phyloP scores from a whole-genome alignment of 148 eudicot genomes.

The Linanthus parryae region DNA sequence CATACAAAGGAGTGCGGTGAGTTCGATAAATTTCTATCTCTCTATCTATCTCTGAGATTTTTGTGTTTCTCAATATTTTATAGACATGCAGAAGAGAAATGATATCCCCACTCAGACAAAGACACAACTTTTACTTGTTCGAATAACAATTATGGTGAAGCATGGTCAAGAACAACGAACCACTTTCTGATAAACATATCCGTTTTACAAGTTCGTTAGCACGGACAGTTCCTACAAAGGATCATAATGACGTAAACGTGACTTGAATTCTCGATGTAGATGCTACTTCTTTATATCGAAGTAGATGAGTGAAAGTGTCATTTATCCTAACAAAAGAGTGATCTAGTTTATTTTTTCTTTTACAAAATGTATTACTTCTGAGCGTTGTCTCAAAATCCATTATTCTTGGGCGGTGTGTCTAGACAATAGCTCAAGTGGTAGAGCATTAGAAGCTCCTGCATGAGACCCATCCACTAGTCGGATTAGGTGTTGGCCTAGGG shows the following conservation, averaged over 20 bases:
- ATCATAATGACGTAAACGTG: neutral
- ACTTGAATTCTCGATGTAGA: neutral
- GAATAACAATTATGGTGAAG: neutral
- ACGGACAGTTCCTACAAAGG: neutral
- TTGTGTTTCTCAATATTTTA: neutral
- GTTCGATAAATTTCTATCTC: neutral
- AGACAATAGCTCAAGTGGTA: no score
- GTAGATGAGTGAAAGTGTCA: no score
- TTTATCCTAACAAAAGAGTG: no score
- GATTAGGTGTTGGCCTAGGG: no score
- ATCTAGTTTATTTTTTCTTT: no score
- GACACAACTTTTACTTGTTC: neutral
- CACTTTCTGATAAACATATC: neutral
- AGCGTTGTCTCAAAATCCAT: no score
- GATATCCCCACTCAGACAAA: neutral
- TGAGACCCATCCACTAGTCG: no score
- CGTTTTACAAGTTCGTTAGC: neutral
- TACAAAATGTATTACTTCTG: no score
- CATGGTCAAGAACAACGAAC: neutral
- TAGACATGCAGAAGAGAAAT: conserved; percentile 1
- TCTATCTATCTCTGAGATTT: neutral
- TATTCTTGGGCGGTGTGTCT: no score
- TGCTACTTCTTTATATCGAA: no score
- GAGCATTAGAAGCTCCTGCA: no score
- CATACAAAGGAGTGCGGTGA: neutral